Percentiles rank a stretch among this genome's conserved stretches.
Evolutionary conservation across 2,329 filamentous ascomycete genomes (phyloP).

Genomic region (Diaporthe ampelina): DNA sequence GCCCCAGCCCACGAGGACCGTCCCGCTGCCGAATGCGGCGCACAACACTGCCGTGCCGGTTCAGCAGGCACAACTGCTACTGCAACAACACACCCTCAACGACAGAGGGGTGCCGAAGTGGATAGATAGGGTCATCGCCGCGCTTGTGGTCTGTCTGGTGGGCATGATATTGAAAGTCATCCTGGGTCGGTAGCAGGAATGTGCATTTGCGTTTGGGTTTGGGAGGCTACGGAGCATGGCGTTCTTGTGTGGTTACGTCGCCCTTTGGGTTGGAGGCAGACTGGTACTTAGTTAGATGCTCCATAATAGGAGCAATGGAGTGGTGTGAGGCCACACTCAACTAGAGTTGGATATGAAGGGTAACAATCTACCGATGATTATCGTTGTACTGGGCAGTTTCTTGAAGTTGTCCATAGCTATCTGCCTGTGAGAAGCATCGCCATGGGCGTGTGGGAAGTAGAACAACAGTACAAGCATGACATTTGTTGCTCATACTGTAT

Average conservation of each 20-base stretch:
- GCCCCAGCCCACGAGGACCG: conserved; percentile 53
- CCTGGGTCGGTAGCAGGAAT: conserved; percentile 29
- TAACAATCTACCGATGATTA: neutral
- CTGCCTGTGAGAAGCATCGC: neutral
- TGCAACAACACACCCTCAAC: conserved; percentile 37
- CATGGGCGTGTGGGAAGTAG: no score
- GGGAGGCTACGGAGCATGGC: conserved; percentile 11
- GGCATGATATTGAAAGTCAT: conserved; percentile 76
- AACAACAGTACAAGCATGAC: no score
- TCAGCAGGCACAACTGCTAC: conserved; percentile 39
- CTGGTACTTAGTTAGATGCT: conserved; percentile 7
- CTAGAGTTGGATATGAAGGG: neutral
- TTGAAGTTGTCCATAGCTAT: neutral
- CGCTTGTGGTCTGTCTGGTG: conserved; percentile 76
- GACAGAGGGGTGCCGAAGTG: conserved; percentile 75
- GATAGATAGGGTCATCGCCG: conserved; percentile 86
- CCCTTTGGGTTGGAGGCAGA: conserved; percentile 10
- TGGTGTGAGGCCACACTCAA: neutral
- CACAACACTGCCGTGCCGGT: conserved; percentile 34
- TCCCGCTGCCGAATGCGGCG: conserved; percentile 46
- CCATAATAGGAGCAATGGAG: neutral
- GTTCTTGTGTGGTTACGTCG: conserved; percentile 6
- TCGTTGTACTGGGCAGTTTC: neutral
- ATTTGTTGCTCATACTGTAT: neutral
- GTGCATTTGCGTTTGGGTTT: conserved; percentile 13